Evolutionary conservation across 2,329 filamentous ascomycete genomes (phyloP).

Genomic region (Helotiales sp.): DNA sequence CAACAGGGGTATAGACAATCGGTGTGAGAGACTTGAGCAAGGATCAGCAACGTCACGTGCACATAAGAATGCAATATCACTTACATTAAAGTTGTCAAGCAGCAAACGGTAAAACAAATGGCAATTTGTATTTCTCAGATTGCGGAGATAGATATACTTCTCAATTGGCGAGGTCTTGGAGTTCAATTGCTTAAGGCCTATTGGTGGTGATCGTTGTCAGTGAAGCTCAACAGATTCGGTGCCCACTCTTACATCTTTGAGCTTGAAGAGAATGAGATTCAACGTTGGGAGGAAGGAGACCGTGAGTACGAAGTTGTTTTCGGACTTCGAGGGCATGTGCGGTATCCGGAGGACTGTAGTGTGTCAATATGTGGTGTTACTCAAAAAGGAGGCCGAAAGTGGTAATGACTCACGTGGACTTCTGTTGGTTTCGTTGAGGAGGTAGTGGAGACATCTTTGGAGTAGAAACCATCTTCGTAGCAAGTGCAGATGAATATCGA

Average conservation of each 20-base stretch:
- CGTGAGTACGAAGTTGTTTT: slow-evolving; percentile 27
- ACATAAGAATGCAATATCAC: neutral
- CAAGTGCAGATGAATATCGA: slow-evolving; percentile 8
- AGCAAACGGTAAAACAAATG: slow-evolving; percentile 34
- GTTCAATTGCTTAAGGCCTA: slow-evolving; percentile 33
- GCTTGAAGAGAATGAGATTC: slow-evolving; percentile 31
- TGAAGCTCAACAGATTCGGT: neutral
- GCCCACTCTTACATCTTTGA: slow-evolving; percentile 27
- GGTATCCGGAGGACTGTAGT: slow-evolving; percentile 27
- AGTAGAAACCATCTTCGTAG: slow-evolving; percentile 16
- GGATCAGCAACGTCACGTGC: slow-evolving; percentile 13
- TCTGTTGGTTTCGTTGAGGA: neutral
- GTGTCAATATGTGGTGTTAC: neutral
- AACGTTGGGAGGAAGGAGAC: slow-evolving; percentile 31
- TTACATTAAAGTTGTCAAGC: slow-evolving; percentile 30
- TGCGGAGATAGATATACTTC: slow-evolving; percentile 35
- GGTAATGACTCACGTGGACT: slow-evolving; percentile 11
- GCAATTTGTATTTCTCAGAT: slow-evolving; percentile 31
- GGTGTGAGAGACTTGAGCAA: slow-evolving; percentile 44
- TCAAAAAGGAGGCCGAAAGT: too few relatives aligned
- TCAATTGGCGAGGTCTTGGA: slow-evolving; percentile 32
- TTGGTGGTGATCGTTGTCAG: neutral
- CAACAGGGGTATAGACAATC: slow-evolving; percentile 60
- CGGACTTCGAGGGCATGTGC: slow-evolving; percentile 28
- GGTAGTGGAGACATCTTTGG: neutral